These are phyloP conservation scores for Obelidium mucronatum DNA, from an alignment of 192 early-diverging fungal genomes.

Conservation along the genomic window DNA sequence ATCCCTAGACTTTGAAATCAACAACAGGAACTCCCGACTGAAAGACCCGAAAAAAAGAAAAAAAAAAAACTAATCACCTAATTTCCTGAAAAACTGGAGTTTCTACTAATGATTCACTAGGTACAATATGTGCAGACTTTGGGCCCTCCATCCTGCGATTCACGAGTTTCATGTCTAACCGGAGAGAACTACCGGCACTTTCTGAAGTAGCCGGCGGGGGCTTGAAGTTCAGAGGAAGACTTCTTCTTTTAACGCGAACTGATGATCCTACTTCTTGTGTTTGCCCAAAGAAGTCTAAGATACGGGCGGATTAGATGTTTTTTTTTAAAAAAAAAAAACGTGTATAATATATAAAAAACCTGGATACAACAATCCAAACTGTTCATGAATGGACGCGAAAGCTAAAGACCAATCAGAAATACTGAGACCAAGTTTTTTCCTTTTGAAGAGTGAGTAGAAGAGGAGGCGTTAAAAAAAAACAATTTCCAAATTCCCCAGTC, in stretches of 20 bases:
- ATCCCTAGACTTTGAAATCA: no score
- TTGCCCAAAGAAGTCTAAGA: neutral
- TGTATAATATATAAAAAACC: conserved; percentile 17
- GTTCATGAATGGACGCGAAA: conserved; percentile 43
- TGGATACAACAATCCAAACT: conserved; percentile 47
- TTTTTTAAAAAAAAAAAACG: no score
- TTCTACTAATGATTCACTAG: neutral
- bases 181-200: neutral
- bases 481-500: neutral
- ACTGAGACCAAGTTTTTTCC: conserved; percentile 13
- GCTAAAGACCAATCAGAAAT: conserved; percentile 33
- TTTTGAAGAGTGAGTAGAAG: neutral
- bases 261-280: neutral
- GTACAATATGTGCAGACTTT: conserved; percentile 3
- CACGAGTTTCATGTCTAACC: conserved; percentile 12
- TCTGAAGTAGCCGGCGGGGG: neutral
- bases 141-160: neutral
- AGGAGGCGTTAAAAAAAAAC: no score
- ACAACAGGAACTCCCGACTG: neutral
- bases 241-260: neutral
- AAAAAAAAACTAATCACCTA: neutral
- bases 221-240: conserved; percentile 8
- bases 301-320: neutral
- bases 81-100: conserved; percentile 17
- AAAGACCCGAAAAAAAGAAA: neutral